Evolutionary conservation across 2,329 filamentous ascomycete species (phyloP).

Genomic region (Alternaria gansuensis): DNA sequence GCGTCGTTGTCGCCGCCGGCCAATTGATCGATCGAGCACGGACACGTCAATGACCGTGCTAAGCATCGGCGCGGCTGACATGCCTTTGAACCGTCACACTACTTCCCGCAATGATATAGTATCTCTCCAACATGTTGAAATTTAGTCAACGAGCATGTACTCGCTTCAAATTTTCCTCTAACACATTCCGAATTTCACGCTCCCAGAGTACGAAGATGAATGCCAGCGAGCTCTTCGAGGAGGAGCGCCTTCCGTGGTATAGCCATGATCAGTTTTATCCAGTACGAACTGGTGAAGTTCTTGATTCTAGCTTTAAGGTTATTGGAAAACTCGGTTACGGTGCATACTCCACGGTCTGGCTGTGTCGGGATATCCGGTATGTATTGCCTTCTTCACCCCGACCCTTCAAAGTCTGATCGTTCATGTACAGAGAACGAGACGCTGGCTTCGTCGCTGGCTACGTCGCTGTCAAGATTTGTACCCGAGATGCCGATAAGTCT

Average conservation of each 20-base stretch:
- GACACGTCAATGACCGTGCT: no score
- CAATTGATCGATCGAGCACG: slow-evolving; percentile 16
- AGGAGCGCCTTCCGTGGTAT: slow-evolving; percentile 34
- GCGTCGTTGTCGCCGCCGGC: slow-evolving; percentile 10
- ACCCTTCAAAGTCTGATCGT: slow-evolving; percentile 31
- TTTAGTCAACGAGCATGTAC: slow-evolving; percentile 35
- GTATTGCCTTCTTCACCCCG: slow-evolving; percentile 29
- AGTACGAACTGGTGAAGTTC: slow-evolving; percentile 33
- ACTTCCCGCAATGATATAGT: slow-evolving; percentile 31
- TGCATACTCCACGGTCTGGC: slow-evolving; percentile 40
- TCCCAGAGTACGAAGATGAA: slow-evolving; percentile 32
- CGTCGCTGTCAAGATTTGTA: slow-evolving; percentile 35
- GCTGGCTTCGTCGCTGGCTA: slow-evolving; percentile 30
- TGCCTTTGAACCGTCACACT: slow-evolving; percentile 23
- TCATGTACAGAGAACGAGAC: slow-evolving; percentile 28
- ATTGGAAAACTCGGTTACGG: slow-evolving; percentile 42
- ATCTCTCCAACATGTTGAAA: slow-evolving; percentile 33
- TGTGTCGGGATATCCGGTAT: slow-evolving; percentile 37
- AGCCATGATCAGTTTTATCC: slow-evolving; percentile 37
- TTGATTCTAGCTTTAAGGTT: slow-evolving; percentile 37
- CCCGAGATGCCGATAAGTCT: slow-evolving; percentile 26
- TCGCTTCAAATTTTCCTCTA: slow-evolving; percentile 33
- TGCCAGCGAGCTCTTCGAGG: slow-evolving; percentile 33
- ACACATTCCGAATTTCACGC: slow-evolving; percentile 31
- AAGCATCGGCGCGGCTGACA: slow-evolving; percentile 26